A percentile compares a stretch with the other conserved stretches of the same genome.
These are phyloP conservation scores for Ceriops zippeliana DNA, from an alignment of 345 rosid species.

Conservation along the genomic window DNA sequence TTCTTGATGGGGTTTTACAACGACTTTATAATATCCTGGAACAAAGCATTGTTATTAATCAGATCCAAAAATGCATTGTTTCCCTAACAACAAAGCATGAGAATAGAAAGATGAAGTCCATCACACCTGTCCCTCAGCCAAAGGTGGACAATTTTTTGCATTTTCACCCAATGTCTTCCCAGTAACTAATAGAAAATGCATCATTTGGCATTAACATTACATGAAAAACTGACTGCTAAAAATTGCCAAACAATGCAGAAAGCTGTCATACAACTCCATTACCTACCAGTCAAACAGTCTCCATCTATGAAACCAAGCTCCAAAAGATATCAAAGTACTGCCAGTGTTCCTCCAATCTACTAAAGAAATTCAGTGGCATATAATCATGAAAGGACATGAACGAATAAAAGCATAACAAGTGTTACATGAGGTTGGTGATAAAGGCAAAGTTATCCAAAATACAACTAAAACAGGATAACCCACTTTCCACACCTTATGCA, in stretches of 20 bases:
- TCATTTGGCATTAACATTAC: slow-evolving; percentile 8
- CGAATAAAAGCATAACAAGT: not conserved
- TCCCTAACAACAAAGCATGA: not conserved
- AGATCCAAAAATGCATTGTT: not conserved
- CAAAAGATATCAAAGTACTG: slow-evolving; percentile 61
- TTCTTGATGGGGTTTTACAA: slow-evolving; percentile 80
- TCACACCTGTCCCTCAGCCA: slow-evolving; percentile 75
- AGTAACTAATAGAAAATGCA: slow-evolving; percentile 47
- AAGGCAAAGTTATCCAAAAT: not conserved
- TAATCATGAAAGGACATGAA: not conserved
- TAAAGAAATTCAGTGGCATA: not conserved
- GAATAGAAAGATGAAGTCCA: not conserved
- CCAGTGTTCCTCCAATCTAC: slow-evolving; percentile 80
- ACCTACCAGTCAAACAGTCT: slow-evolving; percentile 70
- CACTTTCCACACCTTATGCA: slow-evolving; percentile 68
- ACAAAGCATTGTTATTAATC: not conserved
- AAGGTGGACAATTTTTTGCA: slow-evolving; percentile 53
- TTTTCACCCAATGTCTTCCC: slow-evolving; percentile 94
- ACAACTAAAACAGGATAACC: slow-evolving; percentile 7
- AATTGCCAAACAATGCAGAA: not conserved
- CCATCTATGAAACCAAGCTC: slow-evolving; percentile 62
- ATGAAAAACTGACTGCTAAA: slow-evolving; percentile 1
- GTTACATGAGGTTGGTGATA: not conserved
- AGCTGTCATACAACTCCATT: slow-evolving; percentile 1
- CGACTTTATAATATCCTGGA: slow-evolving; percentile 70